Conservation (phyloP, 2,329 filamentous ascomycete species). For the Mariannaea elegans region DNA sequence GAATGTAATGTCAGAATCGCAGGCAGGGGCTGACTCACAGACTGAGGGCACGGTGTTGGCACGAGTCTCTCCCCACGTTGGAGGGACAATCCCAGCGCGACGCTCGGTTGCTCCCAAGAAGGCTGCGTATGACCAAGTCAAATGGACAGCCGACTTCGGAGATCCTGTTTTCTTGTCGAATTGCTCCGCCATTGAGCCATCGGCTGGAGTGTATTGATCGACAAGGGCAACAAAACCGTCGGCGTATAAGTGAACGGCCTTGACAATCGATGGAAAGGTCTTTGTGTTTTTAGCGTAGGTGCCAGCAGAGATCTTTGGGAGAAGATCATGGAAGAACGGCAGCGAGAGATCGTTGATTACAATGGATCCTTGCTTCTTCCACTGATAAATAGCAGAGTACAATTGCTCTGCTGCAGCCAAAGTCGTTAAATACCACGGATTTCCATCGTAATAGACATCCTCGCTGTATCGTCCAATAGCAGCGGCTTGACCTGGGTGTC, state of each 20-base stretch:
- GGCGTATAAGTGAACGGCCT: constrained; percentile 23
- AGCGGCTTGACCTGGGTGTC: constrained; percentile 63
- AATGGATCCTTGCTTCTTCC: constrained; percentile 68
- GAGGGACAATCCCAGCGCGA: constrained; percentile 61
- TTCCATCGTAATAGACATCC: constrained; percentile 77
- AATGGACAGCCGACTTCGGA: constrained; percentile 68
- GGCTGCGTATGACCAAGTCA: constrained; percentile 78
- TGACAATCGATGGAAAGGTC: constrained; percentile 15
- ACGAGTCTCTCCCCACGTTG: constrained; percentile 57
- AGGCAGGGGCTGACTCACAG: constrained; percentile 34
- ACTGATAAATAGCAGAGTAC: constrained; percentile 76
- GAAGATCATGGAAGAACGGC: constrained; percentile 21
- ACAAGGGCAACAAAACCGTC: constrained; percentile 53
- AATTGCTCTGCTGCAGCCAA: constrained; percentile 79
- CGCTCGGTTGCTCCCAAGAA: constrained; percentile 68
- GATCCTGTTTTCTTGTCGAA: constrained; percentile 61
- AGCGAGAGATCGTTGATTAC: constrained; percentile 43
- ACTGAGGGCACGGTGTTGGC: constrained; percentile 29
- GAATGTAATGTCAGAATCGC: constrained; percentile 37
- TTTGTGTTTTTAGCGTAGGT: constrained; percentile 20
- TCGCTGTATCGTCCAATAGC: constrained; percentile 72
- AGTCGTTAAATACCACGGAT: constrained; percentile 80
- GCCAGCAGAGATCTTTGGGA: constrained; percentile 17
- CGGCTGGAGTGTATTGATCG: constrained; percentile 65
- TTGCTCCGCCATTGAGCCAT: constrained; percentile 73